A percentile compares a stretch with the other conserved stretches of the same genome.
phyloP scores from a whole-genome alignment of 352 stramenopile species.

The Phytophthora pluvialis region DNA sequence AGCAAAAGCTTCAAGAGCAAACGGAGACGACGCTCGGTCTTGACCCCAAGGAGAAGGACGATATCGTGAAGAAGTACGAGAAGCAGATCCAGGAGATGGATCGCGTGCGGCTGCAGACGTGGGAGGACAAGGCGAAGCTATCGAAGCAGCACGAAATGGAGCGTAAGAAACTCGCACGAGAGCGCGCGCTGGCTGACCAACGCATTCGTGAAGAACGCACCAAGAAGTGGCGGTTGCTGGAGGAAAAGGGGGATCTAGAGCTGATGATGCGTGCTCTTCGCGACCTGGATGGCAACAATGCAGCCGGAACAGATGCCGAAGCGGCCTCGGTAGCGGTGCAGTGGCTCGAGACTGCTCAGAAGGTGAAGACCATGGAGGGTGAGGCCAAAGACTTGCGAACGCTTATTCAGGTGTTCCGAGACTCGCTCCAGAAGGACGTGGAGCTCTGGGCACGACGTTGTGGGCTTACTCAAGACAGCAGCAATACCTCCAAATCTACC shows the following conservation, averaged over 20 bases:
- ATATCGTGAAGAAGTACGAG: conserved; percentile 88
- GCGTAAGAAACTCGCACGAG: conserved; percentile 78
- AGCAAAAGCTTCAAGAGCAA: conserved; percentile 88
- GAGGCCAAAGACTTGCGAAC: conserved; percentile 83
- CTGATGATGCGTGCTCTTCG: conserved; percentile 77
- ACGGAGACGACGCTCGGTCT: conserved; percentile 64
- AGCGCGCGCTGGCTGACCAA: conserved; percentile 80
- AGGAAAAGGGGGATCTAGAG: conserved; percentile 87
- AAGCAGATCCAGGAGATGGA: conserved; percentile 93
- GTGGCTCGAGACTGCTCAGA: conserved; percentile 66
- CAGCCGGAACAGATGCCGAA: conserved; percentile 33
- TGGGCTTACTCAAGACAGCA: conserved; percentile 29
- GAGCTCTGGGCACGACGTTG: conserved; percentile 69
- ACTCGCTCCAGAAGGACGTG: conserved; percentile 80
- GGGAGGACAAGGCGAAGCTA: conserved; percentile 87
- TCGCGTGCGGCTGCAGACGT: conserved; percentile 82
- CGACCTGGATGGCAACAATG: conserved; percentile 58
- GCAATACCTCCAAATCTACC: conserved; percentile 27
- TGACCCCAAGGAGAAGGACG: conserved; percentile 86
- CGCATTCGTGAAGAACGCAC: conserved; percentile 83
- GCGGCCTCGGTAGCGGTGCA: conserved; percentile 27
- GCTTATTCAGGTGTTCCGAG: conserved; percentile 85
- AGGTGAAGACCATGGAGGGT: conserved; percentile 66
- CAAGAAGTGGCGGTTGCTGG: conserved; percentile 84
- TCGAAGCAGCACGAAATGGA: conserved; percentile 90